Conservation (phyloP, 805 yeast species). For the Candida caryicola region DNA sequence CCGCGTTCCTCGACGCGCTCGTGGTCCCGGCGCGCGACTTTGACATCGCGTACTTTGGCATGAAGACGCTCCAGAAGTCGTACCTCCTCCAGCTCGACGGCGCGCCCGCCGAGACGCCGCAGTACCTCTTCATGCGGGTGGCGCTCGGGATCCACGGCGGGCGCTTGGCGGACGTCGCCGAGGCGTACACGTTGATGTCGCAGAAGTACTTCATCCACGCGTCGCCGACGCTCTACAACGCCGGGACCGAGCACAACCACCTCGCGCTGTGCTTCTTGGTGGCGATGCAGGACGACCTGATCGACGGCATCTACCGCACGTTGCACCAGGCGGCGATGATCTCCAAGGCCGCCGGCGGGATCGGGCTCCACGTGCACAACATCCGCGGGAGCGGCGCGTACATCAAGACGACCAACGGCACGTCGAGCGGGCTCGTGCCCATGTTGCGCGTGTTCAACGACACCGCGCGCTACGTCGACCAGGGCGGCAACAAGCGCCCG, state of each 20-base stretch:
- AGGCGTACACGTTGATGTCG: constrained; percentile 88
- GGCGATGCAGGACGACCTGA: constrained; percentile 62
- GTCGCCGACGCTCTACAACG: constrained; percentile 90
- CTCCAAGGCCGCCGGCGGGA: constrained; percentile 63
- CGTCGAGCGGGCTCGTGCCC: constrained; percentile 60
- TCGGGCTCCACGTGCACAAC: constrained; percentile 60
- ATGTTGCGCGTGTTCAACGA: constrained; percentile 63
- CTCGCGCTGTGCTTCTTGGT: constrained; percentile 89
- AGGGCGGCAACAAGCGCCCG: constrained; percentile 65
- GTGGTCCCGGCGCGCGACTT: constrained; percentile 77
- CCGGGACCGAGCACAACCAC: constrained; percentile 83
- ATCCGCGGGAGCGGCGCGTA: constrained; percentile 59
- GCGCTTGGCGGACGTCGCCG: constrained; percentile 61
- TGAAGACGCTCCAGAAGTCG: constrained; percentile 87
- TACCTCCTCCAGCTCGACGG: constrained; percentile 59
- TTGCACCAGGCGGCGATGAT: constrained; percentile 60
- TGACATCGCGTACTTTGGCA: constrained; percentile 79
- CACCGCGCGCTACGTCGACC: constrained; percentile 63
- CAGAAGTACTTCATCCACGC: constrained; percentile 87
- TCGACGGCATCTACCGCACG: constrained; percentile 61
- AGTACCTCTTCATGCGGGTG: constrained; percentile 85
- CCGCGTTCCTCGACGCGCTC: constrained; percentile 67
- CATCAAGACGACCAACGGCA: constrained; percentile 62
- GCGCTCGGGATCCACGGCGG: constrained; percentile 84
- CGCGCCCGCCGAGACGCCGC: constrained; percentile 83